phyloP scores from a whole-genome alignment of 495 filamentous ascomycete species.

The Cladorrhinum samala region DNA sequence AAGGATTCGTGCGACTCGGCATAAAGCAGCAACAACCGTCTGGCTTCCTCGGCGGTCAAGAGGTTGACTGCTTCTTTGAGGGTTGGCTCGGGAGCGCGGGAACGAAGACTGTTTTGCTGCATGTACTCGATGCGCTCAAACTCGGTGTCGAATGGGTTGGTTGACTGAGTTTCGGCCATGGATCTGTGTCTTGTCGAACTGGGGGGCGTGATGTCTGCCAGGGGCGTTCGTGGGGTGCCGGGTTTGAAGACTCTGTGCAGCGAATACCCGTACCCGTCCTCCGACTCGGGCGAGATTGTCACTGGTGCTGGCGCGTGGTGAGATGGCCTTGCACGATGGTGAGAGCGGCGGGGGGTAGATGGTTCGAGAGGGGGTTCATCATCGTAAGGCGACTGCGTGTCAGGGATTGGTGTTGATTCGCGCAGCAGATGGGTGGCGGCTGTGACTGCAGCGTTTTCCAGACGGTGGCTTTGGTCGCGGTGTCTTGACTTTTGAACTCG shows the following conservation, averaged over 20 bases:
- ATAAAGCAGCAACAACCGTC: constrained; percentile 7
- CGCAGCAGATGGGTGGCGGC: not conserved
- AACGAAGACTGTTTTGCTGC: not conserved
- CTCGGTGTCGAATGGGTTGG: not conserved
- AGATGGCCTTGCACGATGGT: not conserved
- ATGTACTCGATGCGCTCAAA: not conserved
- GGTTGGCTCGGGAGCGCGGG: not conserved
- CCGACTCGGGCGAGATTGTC: not conserved
- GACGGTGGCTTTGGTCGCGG: not conserved
- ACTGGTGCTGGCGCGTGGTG: not conserved
- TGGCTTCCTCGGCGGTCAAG: constrained; percentile 6
- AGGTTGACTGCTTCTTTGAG: constrained; percentile 2
- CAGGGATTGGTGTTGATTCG: not conserved
- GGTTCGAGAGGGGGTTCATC: not conserved
- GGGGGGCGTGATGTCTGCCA: constrained; percentile 12
- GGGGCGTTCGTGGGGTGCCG: constrained; percentile 4
- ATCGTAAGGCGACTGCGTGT: not conserved
- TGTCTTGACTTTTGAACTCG: not conserved
- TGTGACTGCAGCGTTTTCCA: not conserved
- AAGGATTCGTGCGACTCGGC: constrained; percentile 7
- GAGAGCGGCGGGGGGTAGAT: not conserved
- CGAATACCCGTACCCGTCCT: not conserved
- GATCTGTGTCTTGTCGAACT: not conserved
- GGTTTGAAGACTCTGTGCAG: not conserved
- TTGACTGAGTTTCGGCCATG: not conserved